These are phyloP conservation scores for Wickerhamomyces strasburgensis DNA, from an alignment of 805 yeast species.

Conservation along the genomic window DNA sequence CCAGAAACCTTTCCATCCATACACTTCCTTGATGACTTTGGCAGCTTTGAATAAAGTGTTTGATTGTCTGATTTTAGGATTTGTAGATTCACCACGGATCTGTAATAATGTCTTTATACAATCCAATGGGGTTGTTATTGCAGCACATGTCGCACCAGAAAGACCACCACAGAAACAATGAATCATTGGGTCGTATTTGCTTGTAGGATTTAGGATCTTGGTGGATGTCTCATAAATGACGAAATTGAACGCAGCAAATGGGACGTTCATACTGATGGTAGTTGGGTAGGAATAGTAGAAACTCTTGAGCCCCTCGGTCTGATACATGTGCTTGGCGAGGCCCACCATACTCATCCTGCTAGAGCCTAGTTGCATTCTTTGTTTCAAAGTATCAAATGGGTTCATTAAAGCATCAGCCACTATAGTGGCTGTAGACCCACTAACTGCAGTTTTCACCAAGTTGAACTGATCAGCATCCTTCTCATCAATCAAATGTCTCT, in stretches of 20 bases:
- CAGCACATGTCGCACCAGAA: constrained; percentile 95
- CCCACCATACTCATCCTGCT: constrained; percentile 23
- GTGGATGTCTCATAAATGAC: constrained; percentile 85
- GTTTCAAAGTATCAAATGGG: constrained; percentile 93
- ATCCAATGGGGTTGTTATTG: constrained; percentile 89
- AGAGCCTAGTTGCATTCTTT: constrained; percentile 74
- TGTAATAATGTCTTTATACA: constrained; percentile 89
- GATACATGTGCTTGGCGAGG: constrained; percentile 45
- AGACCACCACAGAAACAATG: constrained; percentile 92
- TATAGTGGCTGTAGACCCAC: constrained; percentile 91
- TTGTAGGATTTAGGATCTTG: constrained; percentile 72
- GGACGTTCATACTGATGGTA: constrained; percentile 84
- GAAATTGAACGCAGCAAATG: constrained; percentile 92
- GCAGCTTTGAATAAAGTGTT: constrained; percentile 72
- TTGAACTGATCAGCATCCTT: constrained; percentile 42
- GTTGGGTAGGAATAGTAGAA: constrained; percentile 94
- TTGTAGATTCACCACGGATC: constrained; percentile 56
- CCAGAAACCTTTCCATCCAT: constrained; percentile 63
- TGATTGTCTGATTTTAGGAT: constrained; percentile 45
- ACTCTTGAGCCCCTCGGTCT: constrained; percentile 66
- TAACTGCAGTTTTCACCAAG: constrained; percentile 76
- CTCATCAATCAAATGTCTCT: constrained; percentile 30
- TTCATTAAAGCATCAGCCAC: constrained; percentile 95
- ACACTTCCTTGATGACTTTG: constrained; percentile 51
- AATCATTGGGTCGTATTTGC: constrained; percentile 77